Conservation (phyloP, 129 eudicot species). For the Chrysanthemum makinoi region DNA sequence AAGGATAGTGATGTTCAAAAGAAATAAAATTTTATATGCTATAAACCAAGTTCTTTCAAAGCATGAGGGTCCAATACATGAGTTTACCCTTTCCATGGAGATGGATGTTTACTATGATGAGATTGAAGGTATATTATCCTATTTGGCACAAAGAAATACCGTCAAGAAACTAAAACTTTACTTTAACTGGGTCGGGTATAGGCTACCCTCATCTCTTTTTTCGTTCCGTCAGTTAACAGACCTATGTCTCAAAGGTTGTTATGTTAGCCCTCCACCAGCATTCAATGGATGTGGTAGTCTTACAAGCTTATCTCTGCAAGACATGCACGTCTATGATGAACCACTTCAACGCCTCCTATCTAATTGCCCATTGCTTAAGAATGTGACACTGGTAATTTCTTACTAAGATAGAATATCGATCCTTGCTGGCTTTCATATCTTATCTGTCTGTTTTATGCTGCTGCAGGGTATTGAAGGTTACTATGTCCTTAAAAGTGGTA, state of each 20-base stretch:
- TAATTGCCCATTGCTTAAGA: conserved; percentile 4
- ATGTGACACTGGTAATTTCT: conserved; percentile 3
- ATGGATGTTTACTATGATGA: background rate
- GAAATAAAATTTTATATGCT: background rate
- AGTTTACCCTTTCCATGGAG: background rate
- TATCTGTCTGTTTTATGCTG: background rate
- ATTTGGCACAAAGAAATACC: background rate
- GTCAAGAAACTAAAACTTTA: background rate
- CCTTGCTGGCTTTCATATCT: background rate
- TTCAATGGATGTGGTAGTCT: conserved; percentile 10
- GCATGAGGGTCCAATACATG: conserved; percentile 7
- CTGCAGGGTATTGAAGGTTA: background rate
- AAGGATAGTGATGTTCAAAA: background rate
- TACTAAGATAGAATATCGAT: too few relatives aligned
- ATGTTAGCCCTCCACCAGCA: background rate
- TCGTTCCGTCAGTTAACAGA: conserved; percentile 1
- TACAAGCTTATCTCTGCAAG: background rate
- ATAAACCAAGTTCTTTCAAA: conserved; percentile 9
- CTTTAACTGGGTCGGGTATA: too few relatives aligned
- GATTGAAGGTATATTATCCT: background rate
- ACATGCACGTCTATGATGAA: background rate
- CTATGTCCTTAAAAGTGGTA: too few relatives aligned
- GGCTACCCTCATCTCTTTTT: background rate
- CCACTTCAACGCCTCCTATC: background rate
- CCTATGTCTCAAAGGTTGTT: background rate